Percentiles rank a stretch among this genome's conserved stretches.
phyloP scores from a whole-genome alignment of 2,329 filamentous ascomycete species.

The Fusarium sp. region DNA sequence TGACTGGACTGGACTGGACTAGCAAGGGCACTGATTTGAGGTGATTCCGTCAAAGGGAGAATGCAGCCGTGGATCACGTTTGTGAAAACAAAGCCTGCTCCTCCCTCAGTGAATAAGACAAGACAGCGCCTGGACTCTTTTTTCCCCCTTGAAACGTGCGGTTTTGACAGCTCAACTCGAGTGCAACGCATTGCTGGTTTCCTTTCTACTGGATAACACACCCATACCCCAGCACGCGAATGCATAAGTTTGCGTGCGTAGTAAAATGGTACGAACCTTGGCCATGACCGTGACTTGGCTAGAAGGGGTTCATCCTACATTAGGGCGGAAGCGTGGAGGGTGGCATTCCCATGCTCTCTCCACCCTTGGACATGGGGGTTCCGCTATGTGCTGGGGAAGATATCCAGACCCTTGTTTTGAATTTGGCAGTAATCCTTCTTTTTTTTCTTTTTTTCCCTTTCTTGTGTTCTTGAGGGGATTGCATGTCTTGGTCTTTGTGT shows the following conservation, averaged over 20 bases:
- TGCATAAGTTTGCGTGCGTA: conserved; percentile 34
- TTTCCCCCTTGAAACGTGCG: conserved; percentile 3
- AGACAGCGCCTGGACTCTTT: conserved; percentile 1
- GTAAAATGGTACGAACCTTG: conserved; percentile 47
- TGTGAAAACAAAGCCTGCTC: conserved; percentile 37
- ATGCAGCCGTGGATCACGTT: conserved; percentile 37
- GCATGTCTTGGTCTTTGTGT: not conserved
- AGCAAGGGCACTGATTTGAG: conserved; percentile 29
- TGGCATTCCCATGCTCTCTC: conserved; percentile 45
- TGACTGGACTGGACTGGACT: conserved; percentile 24
- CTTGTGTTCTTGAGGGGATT: conserved; percentile 1
- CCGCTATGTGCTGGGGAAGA: conserved; percentile 38
- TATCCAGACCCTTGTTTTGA: conserved; percentile 41
- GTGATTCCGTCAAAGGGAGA: conserved; percentile 23
- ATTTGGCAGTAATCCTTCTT: conserved; percentile 1
- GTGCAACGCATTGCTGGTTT: not conserved
- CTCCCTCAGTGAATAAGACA: conserved; percentile 24
- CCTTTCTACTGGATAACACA: conserved; percentile 15
- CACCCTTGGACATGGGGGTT: conserved; percentile 39
- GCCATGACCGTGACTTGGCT: conserved; percentile 44
- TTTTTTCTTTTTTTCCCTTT: conserved; percentile 3
- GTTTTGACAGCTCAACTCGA: conserved; percentile 30
- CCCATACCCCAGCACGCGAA: conserved; percentile 25
- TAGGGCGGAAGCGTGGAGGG: conserved; percentile 49
- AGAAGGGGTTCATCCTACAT: conserved; percentile 50